Conservation (phyloP, 257 asterid species). For the Buddleja alternifolia region DNA sequence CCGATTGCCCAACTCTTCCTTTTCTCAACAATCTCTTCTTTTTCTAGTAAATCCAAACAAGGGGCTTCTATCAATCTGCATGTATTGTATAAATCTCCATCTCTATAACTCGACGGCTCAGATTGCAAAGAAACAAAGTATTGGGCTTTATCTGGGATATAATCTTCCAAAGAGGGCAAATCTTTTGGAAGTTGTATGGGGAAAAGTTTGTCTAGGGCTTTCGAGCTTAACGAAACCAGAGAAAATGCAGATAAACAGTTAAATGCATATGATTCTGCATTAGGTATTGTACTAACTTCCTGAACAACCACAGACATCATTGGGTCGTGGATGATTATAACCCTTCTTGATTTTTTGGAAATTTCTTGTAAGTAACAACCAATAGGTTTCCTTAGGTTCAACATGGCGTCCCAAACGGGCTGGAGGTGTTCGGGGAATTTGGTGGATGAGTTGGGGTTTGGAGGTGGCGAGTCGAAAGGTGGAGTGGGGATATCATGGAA, state of each 20-base stretch:
- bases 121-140: conserved; percentile 8
- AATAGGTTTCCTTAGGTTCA: conserved; percentile 36
- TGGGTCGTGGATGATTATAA: conserved; percentile 48
- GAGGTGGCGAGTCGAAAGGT: conserved; percentile 42
- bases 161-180: conserved; percentile 28
- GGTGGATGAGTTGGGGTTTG: conserved; percentile 40
- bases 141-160: conserved; percentile 6
- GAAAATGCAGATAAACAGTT: conserved; percentile 47
- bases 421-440: conserved; percentile 58
- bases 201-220: conserved; percentile 32
- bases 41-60: conserved; percentile 36
- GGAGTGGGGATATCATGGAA: conserved; percentile 53
- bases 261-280: conserved; percentile 61
- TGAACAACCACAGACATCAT: conserved; percentile 49
- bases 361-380: conserved; percentile 22
- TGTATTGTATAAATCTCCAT: conserved; percentile 50
- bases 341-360: conserved; percentile 29
- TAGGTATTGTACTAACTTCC: conserved; percentile 41
- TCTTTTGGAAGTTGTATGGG: conserved; percentile 24
- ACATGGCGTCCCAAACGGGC: conserved; percentile 34
- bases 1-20: conserved; percentile 42
- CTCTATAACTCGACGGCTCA: conserved; percentile 8
- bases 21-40: conserved; percentile 28
- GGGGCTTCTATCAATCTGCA: conserved; percentile 45
- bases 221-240: conserved; percentile 1